Percentiles rank a stretch among this genome's conserved stretches.
Conservation (phyloP, 208 protist species). For the Leishmania martiniquensis region DNA sequence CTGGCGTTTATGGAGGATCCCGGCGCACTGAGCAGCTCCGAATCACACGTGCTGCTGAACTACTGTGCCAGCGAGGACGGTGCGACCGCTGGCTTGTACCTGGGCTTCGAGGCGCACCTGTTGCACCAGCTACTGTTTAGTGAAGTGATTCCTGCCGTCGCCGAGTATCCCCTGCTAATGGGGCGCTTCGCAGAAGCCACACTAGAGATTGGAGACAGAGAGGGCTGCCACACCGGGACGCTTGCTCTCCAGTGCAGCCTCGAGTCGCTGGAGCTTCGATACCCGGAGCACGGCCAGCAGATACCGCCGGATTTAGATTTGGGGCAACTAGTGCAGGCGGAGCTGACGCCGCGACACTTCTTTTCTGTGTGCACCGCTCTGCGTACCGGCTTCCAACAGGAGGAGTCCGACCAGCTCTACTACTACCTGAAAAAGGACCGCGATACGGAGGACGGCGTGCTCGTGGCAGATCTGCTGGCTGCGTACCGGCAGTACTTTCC, state of each 20-base stretch:
- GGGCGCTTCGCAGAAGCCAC: constrained; percentile 64
- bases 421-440: constrained; percentile 52
- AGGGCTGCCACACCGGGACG: constrained; percentile 40
- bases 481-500: constrained; percentile 72
- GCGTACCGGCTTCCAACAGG: constrained; percentile 38
- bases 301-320: constrained; percentile 34
- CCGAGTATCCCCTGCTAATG: constrained; percentile 71
- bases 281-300: constrained; percentile 9
- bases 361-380: constrained; percentile 52
- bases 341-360: constrained; percentile 51
- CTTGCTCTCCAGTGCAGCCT: constrained; percentile 38
- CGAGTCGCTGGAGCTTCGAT: constrained; percentile 19
- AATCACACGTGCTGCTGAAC: constrained; percentile 47
- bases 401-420: constrained; percentile 62
- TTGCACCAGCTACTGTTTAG: constrained; percentile 62
- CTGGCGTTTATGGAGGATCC: constrained; percentile 31
- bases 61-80: constrained; percentile 24
- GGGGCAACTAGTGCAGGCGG: constrained; percentile 14
- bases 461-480: constrained; percentile 39
- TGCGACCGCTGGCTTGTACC: background rate
- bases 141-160: constrained; percentile 44
- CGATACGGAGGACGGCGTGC: constrained; percentile 29
- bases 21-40: constrained; percentile 48
- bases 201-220: constrained; percentile 31
- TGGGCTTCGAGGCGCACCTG: constrained; percentile 38